Base-by-base conservation (phyloP, 345 rosid genomes). In the Citrus medica region DNA sequence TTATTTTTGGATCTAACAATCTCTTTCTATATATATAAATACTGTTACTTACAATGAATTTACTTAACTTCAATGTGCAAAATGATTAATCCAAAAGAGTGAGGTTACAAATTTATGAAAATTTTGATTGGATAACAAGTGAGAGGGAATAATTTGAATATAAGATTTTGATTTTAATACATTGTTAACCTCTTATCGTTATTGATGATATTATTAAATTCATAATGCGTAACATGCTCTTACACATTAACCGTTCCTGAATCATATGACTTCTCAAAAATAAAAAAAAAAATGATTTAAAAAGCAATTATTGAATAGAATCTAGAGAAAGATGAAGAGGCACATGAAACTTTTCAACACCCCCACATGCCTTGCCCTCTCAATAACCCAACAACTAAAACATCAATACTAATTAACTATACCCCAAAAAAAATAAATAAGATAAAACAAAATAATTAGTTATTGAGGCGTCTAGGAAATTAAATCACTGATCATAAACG, bases 291-390 rank as follows among this genome's bases (percentile, higher is more conserved):
- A 37, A 32, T 25, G 9, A 5, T 46, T 12, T 46, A 46, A 22
- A 67, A 67, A n/a, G 12, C 28, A 22, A 69, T 28, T 21, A 55
- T 71, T 55, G 42, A 56, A 75, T 63, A 55, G 62, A 76, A 61
- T 69, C 30, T 30, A 14, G 1, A n/a, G 21, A 42, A 30, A 22
- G 24, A 21, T 35, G 33, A 25, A 28, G 42, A 4, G 32, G 10
- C 75, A 70, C 59, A 62, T 62, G 13, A 30, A 32, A 62, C 19
- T 17, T 7, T 2, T 9, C 30, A 28, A 2, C 12, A 16, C 68
- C 67, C 67, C 53, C 80, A 42, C 76, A 9, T 78, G 80, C 12
- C 53, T 48, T 78, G 75, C 62, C 70, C 46, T 32, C 70, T 62
- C 67, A 25, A 32, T 51, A 8, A 48, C 46, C 67, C 67, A 32